A percentile compares a stretch with the other conserved stretches of the same genome.
These are phyloP conservation scores for Rhexocercosporidium sp. DNA, from an alignment of 2,329 filamentous ascomycete genomes.

Conservation along the genomic window DNA sequence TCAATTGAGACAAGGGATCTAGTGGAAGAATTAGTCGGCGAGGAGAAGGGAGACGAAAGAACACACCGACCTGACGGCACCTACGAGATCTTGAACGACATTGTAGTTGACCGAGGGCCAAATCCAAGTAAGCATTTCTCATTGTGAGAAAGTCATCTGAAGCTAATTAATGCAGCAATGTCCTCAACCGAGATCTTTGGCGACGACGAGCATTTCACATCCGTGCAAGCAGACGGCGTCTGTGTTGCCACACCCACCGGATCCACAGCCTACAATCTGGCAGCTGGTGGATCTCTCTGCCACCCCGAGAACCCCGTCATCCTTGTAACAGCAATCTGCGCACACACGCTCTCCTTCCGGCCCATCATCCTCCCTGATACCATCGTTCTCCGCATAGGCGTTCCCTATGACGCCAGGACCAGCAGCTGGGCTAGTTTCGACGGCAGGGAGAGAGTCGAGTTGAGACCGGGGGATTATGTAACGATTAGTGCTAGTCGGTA, in stretches of 20 bases:
- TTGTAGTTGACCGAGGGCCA: conserved; percentile 93
- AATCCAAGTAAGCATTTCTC: conserved; percentile 72
- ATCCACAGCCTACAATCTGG: conserved; percentile 93
- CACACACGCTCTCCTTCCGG: conserved; percentile 92
- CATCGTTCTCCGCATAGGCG: conserved; percentile 88
- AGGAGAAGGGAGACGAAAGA: conserved; percentile 80
- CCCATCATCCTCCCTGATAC: conserved; percentile 98
- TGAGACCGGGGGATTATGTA: conserved; percentile 80
- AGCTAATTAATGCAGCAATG: conserved; percentile 66
- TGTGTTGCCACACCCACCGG: conserved; percentile 95
- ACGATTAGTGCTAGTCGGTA: conserved; percentile 82
- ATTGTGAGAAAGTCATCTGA: neutral
- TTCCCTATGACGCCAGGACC: conserved; percentile 91
- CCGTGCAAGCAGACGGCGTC: conserved; percentile 88
- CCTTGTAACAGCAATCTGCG: conserved; percentile 90
- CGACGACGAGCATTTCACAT: conserved; percentile 91
- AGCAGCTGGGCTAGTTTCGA: conserved; percentile 98
- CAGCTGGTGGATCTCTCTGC: conserved; percentile 91
- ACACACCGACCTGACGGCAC: conserved; percentile 86
- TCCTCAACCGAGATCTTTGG: conserved; percentile 91
- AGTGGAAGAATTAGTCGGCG: conserved; percentile 87
- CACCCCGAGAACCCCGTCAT: conserved; percentile 98
- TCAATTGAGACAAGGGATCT: conserved; percentile 64
- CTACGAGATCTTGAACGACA: conserved; percentile 92
- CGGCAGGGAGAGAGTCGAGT: conserved; percentile 84